Conservation (phyloP, 257 asterid species). For the Rhazya stricta region DNA sequence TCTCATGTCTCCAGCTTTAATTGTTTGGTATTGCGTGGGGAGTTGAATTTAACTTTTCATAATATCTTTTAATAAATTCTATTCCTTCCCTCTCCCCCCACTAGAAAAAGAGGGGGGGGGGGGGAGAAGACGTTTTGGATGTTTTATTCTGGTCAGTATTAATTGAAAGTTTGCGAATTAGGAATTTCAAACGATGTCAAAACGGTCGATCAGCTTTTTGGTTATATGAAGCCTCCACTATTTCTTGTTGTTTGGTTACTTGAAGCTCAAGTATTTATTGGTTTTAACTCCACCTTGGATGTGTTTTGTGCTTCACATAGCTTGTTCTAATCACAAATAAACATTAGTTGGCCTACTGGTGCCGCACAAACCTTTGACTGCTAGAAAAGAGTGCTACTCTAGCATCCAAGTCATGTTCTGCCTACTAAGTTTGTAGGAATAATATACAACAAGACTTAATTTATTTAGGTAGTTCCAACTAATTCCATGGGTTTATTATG, state of each 20-base stretch:
- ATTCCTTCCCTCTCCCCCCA: neutral
- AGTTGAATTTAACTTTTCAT: neutral
- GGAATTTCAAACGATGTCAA: neutral
- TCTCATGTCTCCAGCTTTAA: neutral
- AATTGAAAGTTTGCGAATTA: neutral
- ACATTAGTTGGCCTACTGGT: neutral
- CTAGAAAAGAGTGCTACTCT: neutral
- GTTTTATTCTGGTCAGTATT: neutral
- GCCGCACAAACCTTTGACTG: neutral
- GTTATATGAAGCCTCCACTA: conserved; percentile 1
- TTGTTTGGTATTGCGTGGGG: neutral
- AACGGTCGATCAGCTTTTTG: neutral
- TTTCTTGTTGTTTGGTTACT: no score
- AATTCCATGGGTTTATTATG: neutral
- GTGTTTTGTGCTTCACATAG: neutral
- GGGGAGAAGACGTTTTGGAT: no score
- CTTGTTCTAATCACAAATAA: neutral
- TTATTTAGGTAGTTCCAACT: neutral
- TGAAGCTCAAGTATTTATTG: neutral
- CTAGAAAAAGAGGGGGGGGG: no score
- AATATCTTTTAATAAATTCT: neutral
- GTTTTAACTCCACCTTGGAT: neutral
- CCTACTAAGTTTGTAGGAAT: neutral
- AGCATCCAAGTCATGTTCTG: neutral
- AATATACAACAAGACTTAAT: neutral